These are phyloP conservation scores for Trametes maxima DNA, from an alignment of 768 basidiomycete species.

Conservation along the genomic window DNA sequence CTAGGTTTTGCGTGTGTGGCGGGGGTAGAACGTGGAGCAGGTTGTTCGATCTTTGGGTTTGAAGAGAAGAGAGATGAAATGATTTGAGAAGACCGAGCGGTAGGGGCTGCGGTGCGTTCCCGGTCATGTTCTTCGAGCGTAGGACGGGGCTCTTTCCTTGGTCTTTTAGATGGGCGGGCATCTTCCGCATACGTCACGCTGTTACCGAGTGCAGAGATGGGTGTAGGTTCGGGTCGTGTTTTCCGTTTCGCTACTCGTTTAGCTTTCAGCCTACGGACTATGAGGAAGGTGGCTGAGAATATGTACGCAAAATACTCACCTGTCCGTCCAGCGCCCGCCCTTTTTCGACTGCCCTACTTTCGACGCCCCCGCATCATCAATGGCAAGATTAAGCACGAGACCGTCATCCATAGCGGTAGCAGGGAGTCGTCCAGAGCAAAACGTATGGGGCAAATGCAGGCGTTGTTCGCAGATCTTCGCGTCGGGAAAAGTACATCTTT, in stretches of 20 bases:
- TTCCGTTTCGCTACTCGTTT: constrained; percentile 72
- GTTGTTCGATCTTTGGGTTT: constrained; percentile 32
- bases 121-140: constrained; percentile 21
- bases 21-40: not conserved
- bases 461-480: not conserved
- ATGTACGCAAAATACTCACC: constrained; percentile 45
- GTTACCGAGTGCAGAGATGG: constrained; percentile 5
- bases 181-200: constrained; percentile 30
- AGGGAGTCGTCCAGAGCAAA: not conserved
- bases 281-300: constrained; percentile 23
- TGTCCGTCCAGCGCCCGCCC: constrained; percentile 76
- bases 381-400: constrained; percentile 70
- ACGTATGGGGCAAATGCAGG: not conserved
- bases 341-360: constrained; percentile 40
- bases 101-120: constrained; percentile 27
- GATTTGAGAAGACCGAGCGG: constrained; percentile 50
- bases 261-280: constrained; percentile 61
- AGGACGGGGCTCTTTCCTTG: constrained; percentile 31
- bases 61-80: constrained; percentile 57
- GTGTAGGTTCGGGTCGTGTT: constrained; percentile 38
- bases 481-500: constrained; percentile 8
- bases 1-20: constrained; percentile 48
- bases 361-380: constrained; percentile 8
- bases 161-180: constrained; percentile 50
- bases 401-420: constrained; percentile 65